Conservation (phyloP, 176 grass and related monocot species). For the Echinochloa phyllopogon region DNA sequence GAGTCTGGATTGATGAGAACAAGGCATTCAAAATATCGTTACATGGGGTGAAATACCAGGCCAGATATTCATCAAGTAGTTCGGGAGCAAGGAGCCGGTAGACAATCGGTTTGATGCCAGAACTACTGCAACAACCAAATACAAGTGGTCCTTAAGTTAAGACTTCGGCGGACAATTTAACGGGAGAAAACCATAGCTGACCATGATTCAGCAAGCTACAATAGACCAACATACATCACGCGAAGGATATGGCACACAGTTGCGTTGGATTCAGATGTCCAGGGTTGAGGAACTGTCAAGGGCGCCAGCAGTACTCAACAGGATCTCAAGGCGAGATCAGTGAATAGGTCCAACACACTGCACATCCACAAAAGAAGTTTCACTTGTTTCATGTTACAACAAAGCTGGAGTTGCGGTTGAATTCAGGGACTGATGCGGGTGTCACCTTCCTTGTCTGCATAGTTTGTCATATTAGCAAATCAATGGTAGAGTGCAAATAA, state of each 20-base stretch:
- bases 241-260: not conserved
- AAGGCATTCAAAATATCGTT: not conserved
- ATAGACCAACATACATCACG: not conserved
- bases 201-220: not conserved
- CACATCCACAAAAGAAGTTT: not conserved
- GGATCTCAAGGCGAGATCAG: slow-evolving; percentile 50
- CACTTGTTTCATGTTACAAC: not conserved
- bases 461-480: slow-evolving; percentile 25
- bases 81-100: not conserved
- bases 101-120: not conserved
- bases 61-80: not conserved
- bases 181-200: not conserved
- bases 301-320: not conserved
- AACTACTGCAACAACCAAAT: not conserved
- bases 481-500: not conserved
- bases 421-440: not conserved
- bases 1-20: not conserved
- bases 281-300: not conserved
- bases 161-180: not conserved
- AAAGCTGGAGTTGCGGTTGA: not conserved
- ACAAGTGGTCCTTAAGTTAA: not conserved
- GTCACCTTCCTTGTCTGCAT: slow-evolving; percentile 42
- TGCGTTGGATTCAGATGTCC: not conserved
- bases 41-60: not conserved
- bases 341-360: not conserved